Conservation (phyloP, 768 basidiomycete genomes). For the Nidula microcarpa region DNA sequence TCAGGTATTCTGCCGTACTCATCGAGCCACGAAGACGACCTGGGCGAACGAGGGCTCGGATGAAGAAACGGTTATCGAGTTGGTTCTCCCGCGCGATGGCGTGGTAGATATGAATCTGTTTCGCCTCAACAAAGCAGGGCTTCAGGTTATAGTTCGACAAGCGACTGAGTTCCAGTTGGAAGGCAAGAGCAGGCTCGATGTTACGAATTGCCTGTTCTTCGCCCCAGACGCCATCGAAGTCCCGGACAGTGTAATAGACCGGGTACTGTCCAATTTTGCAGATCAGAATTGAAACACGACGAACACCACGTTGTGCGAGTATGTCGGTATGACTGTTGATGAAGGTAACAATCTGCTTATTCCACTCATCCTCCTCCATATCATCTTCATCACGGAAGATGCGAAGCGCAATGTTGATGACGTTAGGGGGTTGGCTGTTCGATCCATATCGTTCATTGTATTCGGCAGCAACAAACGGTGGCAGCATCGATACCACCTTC, state of each 20-base stretch:
- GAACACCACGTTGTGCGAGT: constrained; percentile 75
- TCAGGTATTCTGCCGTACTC: constrained; percentile 96
- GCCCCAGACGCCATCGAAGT: constrained; percentile 69
- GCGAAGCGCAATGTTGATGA: constrained; percentile 90
- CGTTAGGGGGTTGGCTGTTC: constrained; percentile 79
- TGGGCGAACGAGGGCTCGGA: constrained; percentile 93
- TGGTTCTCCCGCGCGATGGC: constrained; percentile 94
- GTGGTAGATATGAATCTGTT: constrained; percentile 98
- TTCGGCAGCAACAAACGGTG: constrained; percentile 68
- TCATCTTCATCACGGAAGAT: constrained; percentile 82
- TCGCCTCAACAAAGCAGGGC: constrained; percentile 94
- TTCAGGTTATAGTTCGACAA: constrained; percentile 95
- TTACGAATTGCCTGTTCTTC: constrained; percentile 98
- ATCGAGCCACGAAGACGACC: constrained; percentile 90
- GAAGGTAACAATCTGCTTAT: constrained; percentile 64
- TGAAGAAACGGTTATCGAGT: constrained; percentile 97
- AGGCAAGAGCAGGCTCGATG: constrained; percentile 96
- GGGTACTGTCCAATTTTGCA: constrained; percentile 93
- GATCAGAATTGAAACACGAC: constrained; percentile 88
- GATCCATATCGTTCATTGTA: constrained; percentile 73
- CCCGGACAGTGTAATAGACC: constrained; percentile 89
- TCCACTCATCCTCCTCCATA: constrained; percentile 73
- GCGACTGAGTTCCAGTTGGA: constrained; percentile 95
- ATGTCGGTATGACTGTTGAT: constrained; percentile 64
- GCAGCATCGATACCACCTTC: constrained; percentile 70